Percentiles rank a stretch among this genome's conserved stretches.
Evolutionary conservation across 2,329 filamentous ascomycete genomes (phyloP).

Genomic region (Fusarium austroafricanum): DNA sequence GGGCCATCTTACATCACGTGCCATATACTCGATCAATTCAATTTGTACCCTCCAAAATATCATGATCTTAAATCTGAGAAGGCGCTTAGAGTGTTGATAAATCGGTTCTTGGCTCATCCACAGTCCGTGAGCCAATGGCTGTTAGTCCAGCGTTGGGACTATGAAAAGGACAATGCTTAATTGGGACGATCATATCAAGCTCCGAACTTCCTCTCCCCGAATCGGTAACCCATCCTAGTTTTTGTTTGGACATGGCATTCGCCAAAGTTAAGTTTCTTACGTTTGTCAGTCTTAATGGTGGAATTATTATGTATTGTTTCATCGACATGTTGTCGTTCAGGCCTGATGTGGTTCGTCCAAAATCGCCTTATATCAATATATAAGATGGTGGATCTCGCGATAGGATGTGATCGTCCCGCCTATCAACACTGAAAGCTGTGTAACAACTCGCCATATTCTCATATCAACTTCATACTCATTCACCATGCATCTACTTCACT

Average conservation of each 20-base stretch:
- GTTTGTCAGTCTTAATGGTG: slow-evolving; percentile 35
- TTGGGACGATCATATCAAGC: slow-evolving; percentile 24
- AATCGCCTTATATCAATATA: neutral
- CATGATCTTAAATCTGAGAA: neutral
- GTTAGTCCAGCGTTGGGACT: neutral
- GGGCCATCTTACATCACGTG: neutral
- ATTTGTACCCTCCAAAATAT: neutral
- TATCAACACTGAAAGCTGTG: slow-evolving; percentile 3
- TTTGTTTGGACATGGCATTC: slow-evolving; percentile 5
- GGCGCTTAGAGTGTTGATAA: neutral
- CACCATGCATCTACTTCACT: slow-evolving; percentile 44
- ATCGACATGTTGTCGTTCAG: slow-evolving; percentile 11
- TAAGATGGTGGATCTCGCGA: slow-evolving; percentile 22
- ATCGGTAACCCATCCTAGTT: slow-evolving; percentile 16
- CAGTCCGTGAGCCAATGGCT: neutral
- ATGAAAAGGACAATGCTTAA: slow-evolving; percentile 12
- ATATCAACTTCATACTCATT: neutral
- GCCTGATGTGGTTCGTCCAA: neutral
- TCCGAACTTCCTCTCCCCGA: slow-evolving; percentile 19
- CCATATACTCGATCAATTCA: neutral
- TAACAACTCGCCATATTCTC: neutral
- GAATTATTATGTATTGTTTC: slow-evolving; percentile 30
- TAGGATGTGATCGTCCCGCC: slow-evolving; percentile 15
- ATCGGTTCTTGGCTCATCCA: neutral
- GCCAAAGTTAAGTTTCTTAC: slow-evolving; percentile 11